Percentiles rank a stretch among this genome's conserved stretches.
phyloP scores from a whole-genome alignment of 2,329 filamentous ascomycete species.

The Clathrospora elynae region DNA sequence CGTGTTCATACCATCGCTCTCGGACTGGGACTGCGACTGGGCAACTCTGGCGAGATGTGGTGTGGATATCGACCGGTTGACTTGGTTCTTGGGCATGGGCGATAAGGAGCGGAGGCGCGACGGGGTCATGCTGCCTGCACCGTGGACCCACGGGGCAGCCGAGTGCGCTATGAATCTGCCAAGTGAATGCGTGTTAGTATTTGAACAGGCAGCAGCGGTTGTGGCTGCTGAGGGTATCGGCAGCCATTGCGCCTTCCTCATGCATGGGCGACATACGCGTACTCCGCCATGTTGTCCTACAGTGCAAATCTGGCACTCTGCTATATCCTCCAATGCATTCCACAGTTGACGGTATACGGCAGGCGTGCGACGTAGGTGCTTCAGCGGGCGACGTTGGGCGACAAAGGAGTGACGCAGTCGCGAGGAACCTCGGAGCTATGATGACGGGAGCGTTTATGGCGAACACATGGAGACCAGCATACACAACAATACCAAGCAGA shows the following conservation, averaged over 20 bases:
- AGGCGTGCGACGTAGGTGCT: conserved; percentile 1
- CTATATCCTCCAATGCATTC: conserved; percentile 13
- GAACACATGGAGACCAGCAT: conserved; percentile 12
- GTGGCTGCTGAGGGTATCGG: background rate
- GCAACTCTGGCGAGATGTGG: conserved; percentile 42
- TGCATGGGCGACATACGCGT: conserved; percentile 26
- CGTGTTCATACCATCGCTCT: conserved; percentile 68
- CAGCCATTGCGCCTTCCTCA: conserved; percentile 13
- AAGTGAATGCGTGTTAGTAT: conserved; percentile 17
- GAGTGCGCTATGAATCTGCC: conserved; percentile 41
- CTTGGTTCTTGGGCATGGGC: conserved; percentile 44
- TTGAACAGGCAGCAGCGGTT: background rate
- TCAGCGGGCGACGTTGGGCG: conserved; percentile 12
- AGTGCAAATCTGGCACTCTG: conserved; percentile 7
- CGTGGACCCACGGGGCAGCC: conserved; percentile 44
- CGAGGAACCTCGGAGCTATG: conserved; percentile 15
- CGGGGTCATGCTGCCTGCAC: conserved; percentile 42
- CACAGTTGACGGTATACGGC: conserved; percentile 8
- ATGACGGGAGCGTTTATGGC: conserved; percentile 10
- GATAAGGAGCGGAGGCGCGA: conserved; percentile 46
- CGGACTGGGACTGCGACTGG: conserved; percentile 47
- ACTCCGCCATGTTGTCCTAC: conserved; percentile 29
- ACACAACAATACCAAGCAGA: conserved; percentile 3
- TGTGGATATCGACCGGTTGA: conserved; percentile 47
- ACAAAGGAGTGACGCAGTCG: conserved; percentile 46